Evolutionary conservation across 148 eudicot genomes (phyloP), one percentile per base, ranked within the genome.

Genomic region (Nepenthes gracilis): DNA sequence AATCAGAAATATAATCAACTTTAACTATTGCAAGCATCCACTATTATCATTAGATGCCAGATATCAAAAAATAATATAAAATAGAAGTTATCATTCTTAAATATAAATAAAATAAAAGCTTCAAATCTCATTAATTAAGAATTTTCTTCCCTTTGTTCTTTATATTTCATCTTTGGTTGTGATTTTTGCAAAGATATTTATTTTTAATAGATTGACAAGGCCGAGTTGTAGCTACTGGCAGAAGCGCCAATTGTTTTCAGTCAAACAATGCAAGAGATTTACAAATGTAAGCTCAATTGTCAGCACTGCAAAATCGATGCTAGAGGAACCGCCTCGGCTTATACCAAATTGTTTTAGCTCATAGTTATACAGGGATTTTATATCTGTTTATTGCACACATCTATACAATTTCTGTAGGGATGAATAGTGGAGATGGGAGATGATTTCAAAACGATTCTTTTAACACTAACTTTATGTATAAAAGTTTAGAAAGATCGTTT

Each of bases 371-470:
- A 0, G 88, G 88, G 14, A 85, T 76, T 38, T 74, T 65, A 54
- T 69, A 85, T 15, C 77, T 80, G 54, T 43, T 12, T 0, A 83
- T 36, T 33, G 12, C 67, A 68, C 79, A 77, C 10, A 15, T 55
- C 23, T 77, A 65, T 1, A 64, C 74, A 9, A 88, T 80, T 75
- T 78, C 82, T 57, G 80, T 67, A 0, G 88, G 88, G 35, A 83
- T 53, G 36, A 76, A 35, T 13, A 77, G 47, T 14, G 88, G 84
- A 15, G 15, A 76, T 1, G 88, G 79, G 15, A 85, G 85, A 50
- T 86, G 82, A 12, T 83, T 68, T 60, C 92, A 74, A 2, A 86
- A 60, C 2, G 80, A 54, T 72, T 86, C 93, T 55, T 80, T 76
- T 47, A 86, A 45, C 12, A 80, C 63, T 7, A 55, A 38, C 49